These are phyloP conservation scores for Apiotrichum gracile DNA, from an alignment of 1,284 basidiomycete species.

Conservation along the genomic window DNA sequence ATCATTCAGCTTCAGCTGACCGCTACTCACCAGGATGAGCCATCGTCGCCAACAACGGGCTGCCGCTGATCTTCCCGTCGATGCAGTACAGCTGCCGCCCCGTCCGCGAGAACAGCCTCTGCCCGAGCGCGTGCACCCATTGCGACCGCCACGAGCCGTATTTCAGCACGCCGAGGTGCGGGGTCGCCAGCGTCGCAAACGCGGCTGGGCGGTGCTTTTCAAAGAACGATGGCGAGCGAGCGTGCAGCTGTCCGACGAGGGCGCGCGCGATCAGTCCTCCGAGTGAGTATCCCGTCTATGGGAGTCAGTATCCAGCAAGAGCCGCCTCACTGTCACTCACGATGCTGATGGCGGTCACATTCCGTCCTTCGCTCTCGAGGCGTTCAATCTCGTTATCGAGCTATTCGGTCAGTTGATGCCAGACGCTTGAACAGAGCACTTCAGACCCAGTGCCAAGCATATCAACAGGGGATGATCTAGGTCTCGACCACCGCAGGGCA, in stretches of 20 bases:
- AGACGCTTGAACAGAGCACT: too few species aligned
- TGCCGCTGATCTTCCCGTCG: slow-evolving; percentile 62
- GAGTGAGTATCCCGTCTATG: slow-evolving; percentile 42
- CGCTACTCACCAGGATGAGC: slow-evolving; percentile 65
- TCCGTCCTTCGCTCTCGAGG: slow-evolving; percentile 28
- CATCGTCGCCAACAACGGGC: slow-evolving; percentile 73
- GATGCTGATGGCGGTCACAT: slow-evolving; percentile 34
- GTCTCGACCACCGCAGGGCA: too few species aligned
- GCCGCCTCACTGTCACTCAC: slow-evolving; percentile 16
- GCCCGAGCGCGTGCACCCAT: slow-evolving; percentile 57
- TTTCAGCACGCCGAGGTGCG: slow-evolving; percentile 38
- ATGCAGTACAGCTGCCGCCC: slow-evolving; percentile 72
- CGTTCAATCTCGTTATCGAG: slow-evolving; percentile 36
- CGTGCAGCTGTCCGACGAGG: slow-evolving; percentile 38
- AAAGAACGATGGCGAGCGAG: slow-evolving; percentile 39
- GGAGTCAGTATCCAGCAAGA: background rate
- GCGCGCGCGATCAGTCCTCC: slow-evolving; percentile 45
- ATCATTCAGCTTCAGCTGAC: background rate
- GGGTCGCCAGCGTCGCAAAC: slow-evolving; percentile 45
- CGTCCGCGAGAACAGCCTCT: slow-evolving; percentile 70
- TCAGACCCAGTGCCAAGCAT: too few species aligned
- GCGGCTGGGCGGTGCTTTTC: slow-evolving; percentile 28
- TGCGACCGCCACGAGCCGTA: slow-evolving; percentile 22
- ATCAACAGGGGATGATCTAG: too few species aligned
- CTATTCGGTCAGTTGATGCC: slow-evolving; percentile 14